Percentiles rank a stretch among this genome's conserved stretches.
Conservation (phyloP, 164 flowering plant species). For the Amborella trichopoda region DNA sequence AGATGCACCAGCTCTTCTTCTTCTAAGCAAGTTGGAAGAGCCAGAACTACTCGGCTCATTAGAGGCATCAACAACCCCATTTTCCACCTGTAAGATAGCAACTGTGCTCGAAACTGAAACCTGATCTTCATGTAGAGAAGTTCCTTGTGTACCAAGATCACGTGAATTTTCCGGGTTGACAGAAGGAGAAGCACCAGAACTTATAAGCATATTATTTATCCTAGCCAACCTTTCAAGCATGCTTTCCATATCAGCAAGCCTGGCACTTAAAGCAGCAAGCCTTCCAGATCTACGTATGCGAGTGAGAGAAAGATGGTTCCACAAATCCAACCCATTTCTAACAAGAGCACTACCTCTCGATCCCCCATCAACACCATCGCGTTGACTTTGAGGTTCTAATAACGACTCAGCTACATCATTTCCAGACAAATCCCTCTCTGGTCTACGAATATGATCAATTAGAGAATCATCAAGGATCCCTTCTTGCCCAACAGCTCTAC, state of each 20-base stretch:
- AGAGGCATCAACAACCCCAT: constrained; percentile 11
- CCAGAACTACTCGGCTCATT: constrained; percentile 14
- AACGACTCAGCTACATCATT: constrained; percentile 1
- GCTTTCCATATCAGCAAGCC: constrained; percentile 4
- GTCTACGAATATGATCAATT: constrained; percentile 4
- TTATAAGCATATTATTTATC: neutral
- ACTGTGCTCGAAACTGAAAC: constrained; percentile 23
- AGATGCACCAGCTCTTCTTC: constrained; percentile 13
- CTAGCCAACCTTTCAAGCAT: constrained; percentile 10
- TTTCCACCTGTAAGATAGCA: constrained; percentile 22
- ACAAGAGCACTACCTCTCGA: constrained; percentile 10
- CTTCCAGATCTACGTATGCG: constrained; percentile 14
- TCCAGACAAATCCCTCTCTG: constrained; percentile 8
- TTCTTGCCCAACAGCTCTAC: constrained; percentile 10
- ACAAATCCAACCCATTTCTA: constrained; percentile 12
- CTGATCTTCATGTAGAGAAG: constrained; percentile 12
- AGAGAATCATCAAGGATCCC: constrained; percentile 10
- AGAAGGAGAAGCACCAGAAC: constrained; percentile 13
- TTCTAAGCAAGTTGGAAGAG: constrained; percentile 15
- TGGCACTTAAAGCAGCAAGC: constrained; percentile 13
- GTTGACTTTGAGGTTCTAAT: neutral
- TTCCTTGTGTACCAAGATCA: constrained; percentile 5
- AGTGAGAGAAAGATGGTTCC: constrained; percentile 6
- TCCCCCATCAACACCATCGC: constrained; percentile 7
- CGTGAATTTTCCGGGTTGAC: constrained; percentile 7